A percentile compares a stretch with the other conserved stretches of the same genome.
Conservation (phyloP, 2,329 filamentous ascomycete genomes). For the Aspergillus versicolor region DNA sequence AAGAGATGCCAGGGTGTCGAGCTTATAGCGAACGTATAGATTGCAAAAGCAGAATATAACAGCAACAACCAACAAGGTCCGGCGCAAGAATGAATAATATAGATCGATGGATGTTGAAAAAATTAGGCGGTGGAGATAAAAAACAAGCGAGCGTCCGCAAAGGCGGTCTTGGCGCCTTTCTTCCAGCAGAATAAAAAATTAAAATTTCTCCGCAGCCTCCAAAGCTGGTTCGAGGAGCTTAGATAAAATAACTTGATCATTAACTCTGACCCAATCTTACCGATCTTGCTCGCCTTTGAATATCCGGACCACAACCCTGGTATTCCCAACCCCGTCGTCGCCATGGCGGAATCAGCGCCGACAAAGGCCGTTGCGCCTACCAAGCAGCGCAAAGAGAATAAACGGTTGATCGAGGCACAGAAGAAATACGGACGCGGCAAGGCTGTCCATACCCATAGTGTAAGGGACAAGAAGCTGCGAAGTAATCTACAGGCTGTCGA, state of each 20-base stretch:
- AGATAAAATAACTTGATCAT: neutral
- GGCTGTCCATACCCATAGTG: slow-evolving; percentile 67
- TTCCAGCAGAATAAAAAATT: slow-evolving; percentile 18
- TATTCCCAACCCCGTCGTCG: slow-evolving; percentile 6
- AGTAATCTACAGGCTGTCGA: slow-evolving; percentile 77
- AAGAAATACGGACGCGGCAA: slow-evolving; percentile 81
- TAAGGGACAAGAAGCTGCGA: slow-evolving; percentile 88
- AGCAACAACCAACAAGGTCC: slow-evolving; percentile 2
- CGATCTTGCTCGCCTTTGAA: too few species aligned
- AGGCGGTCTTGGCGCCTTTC: slow-evolving; percentile 16
- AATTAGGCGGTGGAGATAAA: slow-evolving; percentile 35
- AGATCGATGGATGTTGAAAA: slow-evolving; percentile 24
- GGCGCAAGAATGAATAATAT: slow-evolving; percentile 9
- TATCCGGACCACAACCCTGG: neutral
- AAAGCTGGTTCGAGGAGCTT: neutral
- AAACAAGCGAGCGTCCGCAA: slow-evolving; percentile 17
- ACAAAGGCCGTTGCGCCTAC: slow-evolving; percentile 30
- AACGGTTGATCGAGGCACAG: slow-evolving; percentile 55
- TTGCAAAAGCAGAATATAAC: slow-evolving; percentile 12
- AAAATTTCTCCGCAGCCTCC: slow-evolving; percentile 3
- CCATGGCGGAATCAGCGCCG: slow-evolving; percentile 31
- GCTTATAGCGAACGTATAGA: slow-evolving; percentile 11
- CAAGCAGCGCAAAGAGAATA: slow-evolving; percentile 39
- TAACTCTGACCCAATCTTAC: neutral
- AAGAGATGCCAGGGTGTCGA: slow-evolving; percentile 52